These are phyloP conservation scores for Chaetoceros muelleri DNA, from an alignment of 108 stramenopile species.

Conservation along the genomic window DNA sequence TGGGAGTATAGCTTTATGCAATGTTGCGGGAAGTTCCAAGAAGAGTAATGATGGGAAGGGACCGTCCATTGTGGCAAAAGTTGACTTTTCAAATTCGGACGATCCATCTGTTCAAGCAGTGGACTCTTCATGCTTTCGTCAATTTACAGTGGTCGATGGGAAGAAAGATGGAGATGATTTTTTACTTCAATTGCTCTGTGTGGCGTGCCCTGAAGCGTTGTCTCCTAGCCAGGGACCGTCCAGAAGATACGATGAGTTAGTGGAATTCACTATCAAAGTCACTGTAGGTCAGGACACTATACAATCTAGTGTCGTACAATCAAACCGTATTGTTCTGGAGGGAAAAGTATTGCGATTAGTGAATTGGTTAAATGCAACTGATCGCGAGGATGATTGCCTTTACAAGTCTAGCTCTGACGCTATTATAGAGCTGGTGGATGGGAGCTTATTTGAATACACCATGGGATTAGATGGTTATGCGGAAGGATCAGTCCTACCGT, in stretches of 20 bases:
- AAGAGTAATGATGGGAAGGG: no score
- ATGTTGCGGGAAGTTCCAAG: no score
- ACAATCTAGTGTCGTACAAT: conserved; percentile 15
- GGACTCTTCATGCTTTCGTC: conserved; percentile 5
- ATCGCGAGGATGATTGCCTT: conserved; percentile 7
- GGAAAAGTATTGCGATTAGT: conserved; percentile 46
- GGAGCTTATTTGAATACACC: conserved; percentile 52
- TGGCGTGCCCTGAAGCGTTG: conserved; percentile 7
- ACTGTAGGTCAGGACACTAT: conserved; percentile 11
- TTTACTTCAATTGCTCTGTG: conserved; percentile 16
- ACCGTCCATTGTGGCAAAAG: background rate
- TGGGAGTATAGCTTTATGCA: conserved; percentile 31
- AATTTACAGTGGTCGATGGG: conserved; percentile 18
- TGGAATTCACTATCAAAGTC: conserved; percentile 45
- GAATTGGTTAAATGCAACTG: conserved; percentile 50
- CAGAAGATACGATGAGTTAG: conserved; percentile 1
- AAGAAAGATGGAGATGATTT: conserved; percentile 2
- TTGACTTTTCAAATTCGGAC: background rate
- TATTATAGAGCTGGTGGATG: conserved; percentile 54
- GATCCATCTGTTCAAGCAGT: background rate
- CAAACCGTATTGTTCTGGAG: conserved; percentile 26
- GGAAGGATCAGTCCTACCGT: conserved; percentile 25
- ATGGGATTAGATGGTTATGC: background rate
- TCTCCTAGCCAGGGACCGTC: no score
- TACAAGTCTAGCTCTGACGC: conserved; percentile 12